Percentiles rank a stretch among this genome's conserved stretches.
phyloP scores from a whole-genome alignment of 768 basidiomycete genomes.

The Rhizopogon salebrosus region DNA sequence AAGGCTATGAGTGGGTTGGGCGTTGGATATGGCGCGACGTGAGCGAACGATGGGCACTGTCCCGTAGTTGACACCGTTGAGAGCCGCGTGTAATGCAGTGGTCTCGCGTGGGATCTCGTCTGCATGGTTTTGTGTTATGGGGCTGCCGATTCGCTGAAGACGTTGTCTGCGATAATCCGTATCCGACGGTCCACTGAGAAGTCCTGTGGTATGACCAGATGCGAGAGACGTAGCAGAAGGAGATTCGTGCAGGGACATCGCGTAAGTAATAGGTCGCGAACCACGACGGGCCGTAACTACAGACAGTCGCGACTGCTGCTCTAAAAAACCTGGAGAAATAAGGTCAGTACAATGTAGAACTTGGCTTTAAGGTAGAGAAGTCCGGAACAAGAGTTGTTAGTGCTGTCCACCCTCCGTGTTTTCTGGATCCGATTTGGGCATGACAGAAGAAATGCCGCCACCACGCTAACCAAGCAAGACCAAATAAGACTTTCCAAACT shows the following conservation, averaged over 20 bases:
- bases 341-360: neutral
- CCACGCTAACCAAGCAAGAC: neutral
- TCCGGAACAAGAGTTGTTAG: neutral
- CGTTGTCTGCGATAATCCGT: conserved; percentile 59
- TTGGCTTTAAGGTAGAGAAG: neutral
- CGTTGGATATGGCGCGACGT: conserved; percentile 17
- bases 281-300: too few species aligned
- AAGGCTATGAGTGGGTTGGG: conserved; percentile 30
- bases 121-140: neutral
- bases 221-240: conserved; percentile 18
- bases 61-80: conserved; percentile 47
- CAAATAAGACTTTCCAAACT: conserved; percentile 13
- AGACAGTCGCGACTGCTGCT: too few species aligned
- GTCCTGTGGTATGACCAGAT: conserved; percentile 23
- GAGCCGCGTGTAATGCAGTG: conserved; percentile 28
- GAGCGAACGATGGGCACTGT: conserved; percentile 35
- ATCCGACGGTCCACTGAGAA: conserved; percentile 45
- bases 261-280: too few species aligned
- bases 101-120: conserved; percentile 26
- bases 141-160: conserved; percentile 47
- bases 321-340: neutral
- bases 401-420: neutral
- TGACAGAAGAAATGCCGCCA: neutral
- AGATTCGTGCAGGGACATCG: conserved; percentile 14
- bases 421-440: neutral